Base-by-base conservation (phyloP, 805 yeast species). In the Barnettozyma californica region DNA sequence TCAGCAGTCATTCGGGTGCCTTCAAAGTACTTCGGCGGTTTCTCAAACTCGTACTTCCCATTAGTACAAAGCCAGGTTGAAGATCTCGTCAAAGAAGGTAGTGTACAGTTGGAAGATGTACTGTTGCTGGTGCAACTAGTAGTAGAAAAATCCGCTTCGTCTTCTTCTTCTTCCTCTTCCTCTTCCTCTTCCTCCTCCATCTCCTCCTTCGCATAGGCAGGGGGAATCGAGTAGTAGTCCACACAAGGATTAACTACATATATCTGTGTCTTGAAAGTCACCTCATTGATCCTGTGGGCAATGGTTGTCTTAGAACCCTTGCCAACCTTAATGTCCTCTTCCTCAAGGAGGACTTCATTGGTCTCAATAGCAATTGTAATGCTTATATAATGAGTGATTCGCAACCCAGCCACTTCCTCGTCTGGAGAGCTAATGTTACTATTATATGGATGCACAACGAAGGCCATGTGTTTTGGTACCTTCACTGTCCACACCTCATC, bases 11-110 rank as follows among this genome's bases (percentile, higher is more conserved):
- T 13, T 10, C 41, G 25, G 21, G 21, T 14, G 4, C 38, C 20
- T 35, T 35, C 41, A n/a, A 38, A 13, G 21, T 56, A 56, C 39
- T 29, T 43, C 5, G 60, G 60, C 13, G 58, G 56, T 14, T 26
- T 46, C 14, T 51, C 59, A 11, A 47, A 38, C 29, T 57, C 58
- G 20, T 34, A 49, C n/a, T 27, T 38, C 5, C 61, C 61, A 20
- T 48, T 51, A n/a, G 58, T 53, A 23, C 58, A 57, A 11, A 55
- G 45, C 58, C 58, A 57, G 1, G 53, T 46, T 18, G 53, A 49
- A 0, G 56, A 55, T 41, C 46, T 49, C 5, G 47, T 48, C 34
- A 25, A 27, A 26, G 43, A 19, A 40, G 38, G 21, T 11, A 18
- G 21, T 8, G 20, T 19, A 18, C 4, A 35, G 9, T 21, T 35